phyloP scores from a whole-genome alignment of 2,329 filamentous ascomycete species.

The Orbilia brochopaga region DNA sequence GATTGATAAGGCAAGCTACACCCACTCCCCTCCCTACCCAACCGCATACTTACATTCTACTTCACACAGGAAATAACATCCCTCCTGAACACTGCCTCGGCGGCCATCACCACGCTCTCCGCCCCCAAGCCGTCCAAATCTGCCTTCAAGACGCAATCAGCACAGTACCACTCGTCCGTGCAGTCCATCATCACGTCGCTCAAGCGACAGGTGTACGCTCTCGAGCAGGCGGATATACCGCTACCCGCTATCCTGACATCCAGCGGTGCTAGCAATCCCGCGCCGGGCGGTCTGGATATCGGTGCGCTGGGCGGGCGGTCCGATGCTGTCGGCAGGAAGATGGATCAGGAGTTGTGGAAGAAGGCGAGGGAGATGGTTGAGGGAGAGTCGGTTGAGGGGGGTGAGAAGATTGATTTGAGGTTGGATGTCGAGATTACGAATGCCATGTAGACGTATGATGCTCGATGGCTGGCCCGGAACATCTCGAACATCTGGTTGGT shows the following conservation, averaged over 20 bases:
- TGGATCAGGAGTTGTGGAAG: slow-evolving; percentile 45
- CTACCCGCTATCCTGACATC: slow-evolving; percentile 33
- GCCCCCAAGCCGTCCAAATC: slow-evolving; percentile 28
- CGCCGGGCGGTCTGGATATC: slow-evolving; percentile 28
- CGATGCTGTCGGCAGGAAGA: slow-evolving; percentile 41
- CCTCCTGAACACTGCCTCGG: slow-evolving; percentile 51
- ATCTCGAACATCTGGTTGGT: background rate
- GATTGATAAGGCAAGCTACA: slow-evolving; percentile 36
- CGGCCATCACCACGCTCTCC: slow-evolving; percentile 43
- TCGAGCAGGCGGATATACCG: slow-evolving; percentile 49
- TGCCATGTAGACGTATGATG: slow-evolving; percentile 1
- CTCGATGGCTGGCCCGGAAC: background rate
- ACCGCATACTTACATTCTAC: background rate
- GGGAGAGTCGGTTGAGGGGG: slow-evolving; percentile 19
- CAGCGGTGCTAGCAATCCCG: slow-evolving; percentile 17
- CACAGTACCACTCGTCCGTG: slow-evolving; percentile 40
- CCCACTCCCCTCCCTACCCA: background rate
- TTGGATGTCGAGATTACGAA: slow-evolving; percentile 31
- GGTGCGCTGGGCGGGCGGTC: slow-evolving; percentile 39
- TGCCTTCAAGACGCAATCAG: slow-evolving; percentile 35
- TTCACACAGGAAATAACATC: slow-evolving; percentile 42
- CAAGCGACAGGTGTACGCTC: slow-evolving; percentile 41
- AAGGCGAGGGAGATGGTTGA: slow-evolving; percentile 39
- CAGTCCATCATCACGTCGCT: slow-evolving; percentile 32
- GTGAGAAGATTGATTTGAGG: slow-evolving; percentile 39